Base-by-base conservation (phyloP, 768 basidiomycete genomes). In the Pleurotus citrinopileatus region DNA sequence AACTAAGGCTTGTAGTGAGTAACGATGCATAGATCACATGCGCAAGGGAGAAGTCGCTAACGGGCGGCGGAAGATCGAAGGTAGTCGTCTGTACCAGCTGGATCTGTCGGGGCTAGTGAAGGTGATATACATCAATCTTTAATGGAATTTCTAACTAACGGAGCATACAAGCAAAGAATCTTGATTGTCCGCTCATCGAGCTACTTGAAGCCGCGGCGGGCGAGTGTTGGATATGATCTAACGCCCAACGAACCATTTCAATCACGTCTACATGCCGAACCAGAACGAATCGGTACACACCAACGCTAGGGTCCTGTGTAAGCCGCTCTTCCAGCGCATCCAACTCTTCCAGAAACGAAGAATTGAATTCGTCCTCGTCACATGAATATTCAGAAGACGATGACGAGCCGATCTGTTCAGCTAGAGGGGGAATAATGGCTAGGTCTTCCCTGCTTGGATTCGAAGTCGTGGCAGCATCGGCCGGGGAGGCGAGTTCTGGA, bases 241-340 rank as follows among this genome's bases (percentile, higher is more conserved):
- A 13, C 20, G 42, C n/a, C 42, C 25, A 25, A 20, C 19, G 25
- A 44, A 26, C 22, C 15, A 4, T 44, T 44, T 26, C 6, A 32
- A 32, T 32, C 7, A 32, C 13, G 13, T 32, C n/a, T n/a, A n/a
- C n/a, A n/a, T n/a, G n/a, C 6, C 29, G 29, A 32, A 32, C 29
- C 29, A n/a, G 29, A 6, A 32, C 29, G 29, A 32, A 28, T 26
- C 45, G 28, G n/a, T 47, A 15, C 13, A n/a, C n/a, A n/a, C n/a
- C n/a, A n/a, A n/a, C n/a, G 9, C 28, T 12, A 52, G 32, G 38
- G 17, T 20, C 38, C 23, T 59, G 55, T 12, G 61, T 38, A 27
- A 63, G 61, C 42, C 63, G 65, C 48, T 70, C 65, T 60, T 84
- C 82, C 27, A 84, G 51, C 10, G 67, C 68, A 61, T 81, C 79